phyloP scores from a whole-genome alignment of 2,329 filamentous ascomycete species.

The Cordyceps javanica region DNA sequence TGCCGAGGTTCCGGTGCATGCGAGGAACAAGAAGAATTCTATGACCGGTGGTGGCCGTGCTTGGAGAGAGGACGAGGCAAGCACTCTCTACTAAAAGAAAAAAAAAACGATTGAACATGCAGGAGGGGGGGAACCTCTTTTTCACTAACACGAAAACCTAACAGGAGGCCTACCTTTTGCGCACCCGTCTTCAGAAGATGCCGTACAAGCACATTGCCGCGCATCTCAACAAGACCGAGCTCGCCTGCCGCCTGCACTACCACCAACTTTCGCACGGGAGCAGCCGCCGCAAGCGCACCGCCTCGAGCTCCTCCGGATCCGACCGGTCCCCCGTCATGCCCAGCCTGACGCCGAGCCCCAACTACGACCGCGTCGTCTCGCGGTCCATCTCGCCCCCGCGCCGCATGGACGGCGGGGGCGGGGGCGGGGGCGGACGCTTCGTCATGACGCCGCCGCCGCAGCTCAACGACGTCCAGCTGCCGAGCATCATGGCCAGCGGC shows the following conservation, averaged over 20 bases:
- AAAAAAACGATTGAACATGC: too few relatives aligned
- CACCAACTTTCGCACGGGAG: constrained; percentile 79
- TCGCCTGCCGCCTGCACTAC: constrained; percentile 81
- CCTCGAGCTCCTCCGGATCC: constrained; percentile 60
- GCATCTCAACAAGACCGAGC: constrained; percentile 80
- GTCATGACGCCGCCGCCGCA: constrained; percentile 35
- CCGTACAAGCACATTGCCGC: constrained; percentile 86
- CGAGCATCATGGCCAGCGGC: constrained; percentile 41
- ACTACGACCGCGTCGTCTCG: constrained; percentile 41
- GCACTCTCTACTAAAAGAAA: too few relatives aligned
- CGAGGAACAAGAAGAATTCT: constrained; percentile 60
- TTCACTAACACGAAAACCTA: constrained; percentile 14
- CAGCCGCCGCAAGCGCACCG: constrained; percentile 71
- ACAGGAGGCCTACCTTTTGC: constrained; percentile 76
- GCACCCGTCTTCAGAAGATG: constrained; percentile 81
- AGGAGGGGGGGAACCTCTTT: too few relatives aligned
- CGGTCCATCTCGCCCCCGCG: constrained; percentile 44
- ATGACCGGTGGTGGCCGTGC: constrained; percentile 71
- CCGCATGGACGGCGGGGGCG: constrained; percentile 23
- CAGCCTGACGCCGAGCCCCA: constrained; percentile 43
- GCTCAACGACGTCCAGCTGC: constrained; percentile 44
- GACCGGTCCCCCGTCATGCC: constrained; percentile 46
- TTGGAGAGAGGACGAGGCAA: constrained; percentile 82
- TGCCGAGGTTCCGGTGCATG: constrained; percentile 45
- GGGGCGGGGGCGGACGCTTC: constrained; percentile 29